Percentiles rank a stretch among this genome's conserved stretches.
Evolutionary conservation across 2,329 filamentous ascomycete species (phyloP).

Genomic region (Monilinia aucupariae): DNA sequence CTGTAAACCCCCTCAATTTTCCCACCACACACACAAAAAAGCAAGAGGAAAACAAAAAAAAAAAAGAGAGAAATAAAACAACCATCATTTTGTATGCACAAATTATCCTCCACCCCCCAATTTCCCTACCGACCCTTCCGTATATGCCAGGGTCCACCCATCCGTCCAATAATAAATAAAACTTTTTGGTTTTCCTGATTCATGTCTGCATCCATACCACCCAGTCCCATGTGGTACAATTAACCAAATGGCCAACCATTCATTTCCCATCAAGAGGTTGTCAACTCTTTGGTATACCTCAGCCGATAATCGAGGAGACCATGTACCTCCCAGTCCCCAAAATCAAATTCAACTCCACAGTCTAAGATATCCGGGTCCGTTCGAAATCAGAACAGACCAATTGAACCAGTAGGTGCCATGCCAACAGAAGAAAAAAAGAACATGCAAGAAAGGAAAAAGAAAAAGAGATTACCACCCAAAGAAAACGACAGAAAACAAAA

Average conservation of each 20-base stretch:
- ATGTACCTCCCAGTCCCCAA: neutral
- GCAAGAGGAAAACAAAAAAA: too few relatives aligned
- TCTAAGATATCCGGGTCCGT: conserved; percentile 5
- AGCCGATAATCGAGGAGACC: neutral
- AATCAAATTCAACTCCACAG: conserved; percentile 7
- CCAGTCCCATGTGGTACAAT: neutral
- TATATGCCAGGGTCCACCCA: conserved; percentile 8
- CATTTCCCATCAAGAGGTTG: neutral
- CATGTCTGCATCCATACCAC: conserved; percentile 1
- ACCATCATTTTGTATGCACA: conserved; percentile 11
- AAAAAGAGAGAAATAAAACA: neutral
- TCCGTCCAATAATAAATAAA: conserved; percentile 8
- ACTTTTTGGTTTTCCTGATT: conserved; percentile 1
- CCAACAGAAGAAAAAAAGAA: neutral
- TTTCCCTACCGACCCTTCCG: neutral
- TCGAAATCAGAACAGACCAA: conserved; percentile 9
- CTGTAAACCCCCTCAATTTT: neutral
- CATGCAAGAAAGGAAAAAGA: conserved; percentile 8
- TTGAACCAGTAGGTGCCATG: neutral
- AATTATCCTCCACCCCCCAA: conserved; percentile 1
- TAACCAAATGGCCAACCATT: conserved; percentile 4
- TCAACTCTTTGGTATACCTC: neutral
- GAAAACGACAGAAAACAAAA: neutral
- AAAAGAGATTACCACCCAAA: conserved; percentile 2
- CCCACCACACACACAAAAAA: neutral